Conservation (phyloP, 805 yeast species). For the Torulaspora franciscae region DNA sequence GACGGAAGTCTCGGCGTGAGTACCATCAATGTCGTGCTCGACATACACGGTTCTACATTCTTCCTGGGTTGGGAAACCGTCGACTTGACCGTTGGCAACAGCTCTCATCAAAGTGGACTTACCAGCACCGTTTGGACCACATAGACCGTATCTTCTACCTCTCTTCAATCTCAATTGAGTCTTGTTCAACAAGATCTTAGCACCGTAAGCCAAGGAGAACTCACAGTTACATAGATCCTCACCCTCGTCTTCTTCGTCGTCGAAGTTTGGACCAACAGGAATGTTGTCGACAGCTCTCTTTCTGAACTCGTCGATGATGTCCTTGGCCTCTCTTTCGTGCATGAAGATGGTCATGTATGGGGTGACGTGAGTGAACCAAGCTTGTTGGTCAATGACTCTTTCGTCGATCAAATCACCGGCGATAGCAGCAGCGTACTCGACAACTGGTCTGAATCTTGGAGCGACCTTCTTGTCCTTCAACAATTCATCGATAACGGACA, state of each 20-base stretch:
- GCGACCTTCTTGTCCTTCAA: conserved; percentile 63
- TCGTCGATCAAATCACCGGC: conserved; percentile 99
- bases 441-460: conserved; percentile 72
- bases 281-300: conserved; percentile 96
- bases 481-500: conserved; percentile 71
- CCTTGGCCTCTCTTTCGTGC: conserved; percentile 89
- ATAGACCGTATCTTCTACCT: conserved; percentile 98
- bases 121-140: conserved; percentile 99
- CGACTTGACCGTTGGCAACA: conserved; percentile 96
- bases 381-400: conserved; percentile 86
- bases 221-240: conserved; percentile 99
- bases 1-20: conserved; percentile 94
- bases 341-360: conserved; percentile 95
- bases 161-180: conserved; percentile 98
- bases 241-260: conserved; percentile 97
- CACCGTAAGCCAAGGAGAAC: conserved; percentile 99
- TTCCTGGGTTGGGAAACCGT: conserved; percentile 99
- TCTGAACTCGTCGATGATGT: conserved; percentile 89
- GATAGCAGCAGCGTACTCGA: conserved; percentile 85
- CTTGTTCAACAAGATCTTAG: conserved; percentile 98
- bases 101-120: conserved; percentile 98
- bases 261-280: conserved; percentile 92
- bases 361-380: conserved; percentile 84
- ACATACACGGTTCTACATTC: conserved; percentile 99
- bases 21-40: conserved; percentile 99